Evolutionary conservation across 371 early-diverging fungal genomes (phyloP).

Genomic region (Gilbertella persicaria): DNA sequence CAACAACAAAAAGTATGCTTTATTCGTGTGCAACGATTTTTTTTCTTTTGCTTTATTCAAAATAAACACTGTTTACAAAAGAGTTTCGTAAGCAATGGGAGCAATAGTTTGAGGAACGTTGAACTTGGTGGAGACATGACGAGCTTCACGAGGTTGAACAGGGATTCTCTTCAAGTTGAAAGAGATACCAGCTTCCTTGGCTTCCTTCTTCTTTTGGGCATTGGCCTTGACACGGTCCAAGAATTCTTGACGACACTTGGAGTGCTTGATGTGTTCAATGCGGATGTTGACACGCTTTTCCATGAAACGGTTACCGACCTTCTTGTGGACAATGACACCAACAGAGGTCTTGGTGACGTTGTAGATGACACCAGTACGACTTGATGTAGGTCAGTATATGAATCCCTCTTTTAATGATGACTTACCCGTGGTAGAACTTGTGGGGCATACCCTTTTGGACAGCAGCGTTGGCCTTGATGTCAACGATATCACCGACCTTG

Average conservation of each 20-base stretch:
- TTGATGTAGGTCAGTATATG: no score
- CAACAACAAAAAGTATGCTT: no score
- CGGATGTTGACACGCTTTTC: slow-evolving; percentile 99
- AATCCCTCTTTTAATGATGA: no score
- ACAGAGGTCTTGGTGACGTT: slow-evolving; percentile 98
- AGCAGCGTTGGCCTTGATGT: slow-evolving; percentile 92
- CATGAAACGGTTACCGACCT: slow-evolving; percentile 96
- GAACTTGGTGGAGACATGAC: slow-evolving; percentile 85
- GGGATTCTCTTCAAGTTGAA: slow-evolving; percentile 94
- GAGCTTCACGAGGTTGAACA: slow-evolving; percentile 90
- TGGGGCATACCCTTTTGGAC: slow-evolving; percentile 99
- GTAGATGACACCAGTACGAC: slow-evolving; percentile 97
- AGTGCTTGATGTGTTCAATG: slow-evolving; percentile 99
- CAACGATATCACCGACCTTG: slow-evolving; percentile 99
- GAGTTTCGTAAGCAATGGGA: slow-evolving; percentile 95
- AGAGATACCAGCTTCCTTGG: slow-evolving; percentile 62
- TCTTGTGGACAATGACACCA: slow-evolving; percentile 98
- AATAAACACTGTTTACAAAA: slow-evolving; percentile 50
- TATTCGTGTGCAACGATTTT: no score
- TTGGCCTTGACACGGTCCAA: slow-evolving; percentile 97
- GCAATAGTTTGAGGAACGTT: slow-evolving; percentile 93
- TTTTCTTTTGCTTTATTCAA: no score
- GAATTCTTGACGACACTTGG: slow-evolving; percentile 99
- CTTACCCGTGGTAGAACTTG: slow-evolving; percentile 99
- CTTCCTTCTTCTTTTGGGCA: slow-evolving; percentile 83